Conservation (phyloP, 345 rosid genomes). For the Cardamine chenopodiifolia region DNA sequence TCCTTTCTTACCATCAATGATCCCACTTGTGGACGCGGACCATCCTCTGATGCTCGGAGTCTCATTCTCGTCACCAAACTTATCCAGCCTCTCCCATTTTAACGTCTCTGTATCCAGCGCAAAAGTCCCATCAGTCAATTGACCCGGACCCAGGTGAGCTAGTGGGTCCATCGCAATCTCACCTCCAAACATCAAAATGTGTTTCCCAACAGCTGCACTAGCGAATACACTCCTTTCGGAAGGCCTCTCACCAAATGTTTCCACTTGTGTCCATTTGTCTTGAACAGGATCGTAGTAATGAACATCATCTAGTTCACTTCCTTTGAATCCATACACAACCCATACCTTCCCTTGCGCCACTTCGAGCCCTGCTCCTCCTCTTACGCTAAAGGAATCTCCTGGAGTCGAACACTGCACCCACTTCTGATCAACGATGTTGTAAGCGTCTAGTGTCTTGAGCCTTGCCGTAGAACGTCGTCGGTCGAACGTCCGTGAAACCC, state of each 20-base stretch:
- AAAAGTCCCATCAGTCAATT: constrained; percentile 29
- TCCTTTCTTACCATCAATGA: constrained; percentile 32
- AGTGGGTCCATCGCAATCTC: constrained; percentile 33
- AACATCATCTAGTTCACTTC: constrained; percentile 30
- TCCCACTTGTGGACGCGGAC: constrained; percentile 35
- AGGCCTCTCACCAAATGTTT: constrained; percentile 37
- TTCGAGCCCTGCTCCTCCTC: constrained; percentile 42
- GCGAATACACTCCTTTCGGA: constrained; percentile 38
- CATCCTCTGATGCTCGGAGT: constrained; percentile 32
- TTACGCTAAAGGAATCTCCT: constrained; percentile 8
- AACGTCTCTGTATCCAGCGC: constrained; percentile 34
- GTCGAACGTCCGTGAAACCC: constrained; percentile 40
- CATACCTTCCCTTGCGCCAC: constrained; percentile 40
- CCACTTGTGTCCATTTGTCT: constrained; percentile 36
- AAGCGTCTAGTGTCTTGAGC: constrained; percentile 28
- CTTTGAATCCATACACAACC: constrained; percentile 39
- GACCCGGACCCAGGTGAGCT: constrained; percentile 37
- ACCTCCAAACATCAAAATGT: constrained; percentile 39
- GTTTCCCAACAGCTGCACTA: constrained; percentile 36
- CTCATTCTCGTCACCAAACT: constrained; percentile 6
- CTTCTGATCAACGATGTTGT: constrained; percentile 30
- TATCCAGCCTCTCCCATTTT: constrained; percentile 36
- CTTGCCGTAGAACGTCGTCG: not conserved
- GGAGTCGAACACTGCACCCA: constrained; percentile 29
- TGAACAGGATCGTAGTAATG: constrained; percentile 21